Percentiles rank a stretch among this genome's conserved stretches.
phyloP scores from a whole-genome alignment of 208 protist species.

The Acanthamoeba healyi region DNA sequence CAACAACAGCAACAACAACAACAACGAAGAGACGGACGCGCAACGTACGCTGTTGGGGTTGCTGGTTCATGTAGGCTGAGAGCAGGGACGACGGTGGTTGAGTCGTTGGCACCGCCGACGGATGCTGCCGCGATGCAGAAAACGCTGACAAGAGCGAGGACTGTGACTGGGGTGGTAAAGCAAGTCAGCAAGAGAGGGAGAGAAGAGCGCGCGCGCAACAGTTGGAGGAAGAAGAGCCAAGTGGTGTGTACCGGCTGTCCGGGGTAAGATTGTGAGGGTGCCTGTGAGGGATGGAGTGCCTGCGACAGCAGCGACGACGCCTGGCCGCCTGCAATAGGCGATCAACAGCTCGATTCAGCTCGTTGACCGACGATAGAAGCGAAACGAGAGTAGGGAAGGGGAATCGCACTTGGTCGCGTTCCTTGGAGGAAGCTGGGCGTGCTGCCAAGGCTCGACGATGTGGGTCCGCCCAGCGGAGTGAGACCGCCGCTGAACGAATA shows the following conservation, averaged over 20 bases:
- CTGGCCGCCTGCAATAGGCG: not conserved
- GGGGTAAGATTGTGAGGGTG: not conserved
- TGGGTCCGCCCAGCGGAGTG: not conserved
- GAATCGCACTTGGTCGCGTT: not conserved
- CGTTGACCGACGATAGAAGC: no score
- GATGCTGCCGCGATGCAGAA: not conserved
- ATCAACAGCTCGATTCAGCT: no score
- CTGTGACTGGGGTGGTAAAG: not conserved
- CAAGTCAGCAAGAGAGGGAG: not conserved
- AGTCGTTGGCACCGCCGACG: not conserved
- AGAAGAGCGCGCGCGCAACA: not conserved
- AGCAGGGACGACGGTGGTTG: not conserved
- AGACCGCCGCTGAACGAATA: not conserved
- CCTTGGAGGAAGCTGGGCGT: not conserved
- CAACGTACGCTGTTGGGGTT: not conserved
- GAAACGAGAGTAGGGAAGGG: no score
- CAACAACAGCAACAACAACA: no score
- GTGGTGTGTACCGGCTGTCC: not conserved
- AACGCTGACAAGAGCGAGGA: not conserved
- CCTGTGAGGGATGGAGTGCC: not conserved
- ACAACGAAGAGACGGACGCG: no score
- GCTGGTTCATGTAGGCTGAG: constrained; percentile 16
- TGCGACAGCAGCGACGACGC: constrained; percentile 2
- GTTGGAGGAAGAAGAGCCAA: no score
- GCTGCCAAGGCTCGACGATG: not conserved